Evolutionary conservation across 495 filamentous ascomycete genomes (phyloP).

Genomic region (Penicillium turbatum): DNA sequence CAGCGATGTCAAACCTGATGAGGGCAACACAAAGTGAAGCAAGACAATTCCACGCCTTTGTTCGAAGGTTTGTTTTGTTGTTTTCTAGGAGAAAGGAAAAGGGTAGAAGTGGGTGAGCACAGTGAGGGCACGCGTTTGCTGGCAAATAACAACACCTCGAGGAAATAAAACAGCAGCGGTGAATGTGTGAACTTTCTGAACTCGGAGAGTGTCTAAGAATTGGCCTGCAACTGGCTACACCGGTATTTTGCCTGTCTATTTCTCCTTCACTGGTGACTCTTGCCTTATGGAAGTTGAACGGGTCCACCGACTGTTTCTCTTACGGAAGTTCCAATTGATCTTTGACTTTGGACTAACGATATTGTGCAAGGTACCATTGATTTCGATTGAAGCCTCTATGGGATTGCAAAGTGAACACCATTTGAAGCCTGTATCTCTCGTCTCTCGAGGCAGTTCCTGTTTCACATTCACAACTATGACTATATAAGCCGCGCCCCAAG

Average conservation of each 20-base stretch:
- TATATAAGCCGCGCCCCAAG: conserved; percentile 27
- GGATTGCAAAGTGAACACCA: not conserved
- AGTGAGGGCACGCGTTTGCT: conserved; percentile 10
- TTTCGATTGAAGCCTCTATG: conserved; percentile 12
- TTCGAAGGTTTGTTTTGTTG: conserved; percentile 8
- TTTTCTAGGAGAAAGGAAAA: too few relatives aligned
- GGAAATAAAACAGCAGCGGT: conserved; percentile 7
- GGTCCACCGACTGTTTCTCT: conserved; percentile 21
- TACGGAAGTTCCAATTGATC: conserved; percentile 10
- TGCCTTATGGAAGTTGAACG: conserved; percentile 20
- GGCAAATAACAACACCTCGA: conserved; percentile 2
- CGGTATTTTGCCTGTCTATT: not conserved
- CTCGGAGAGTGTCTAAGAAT: conserved; percentile 4
- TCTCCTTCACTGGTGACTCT: not conserved
- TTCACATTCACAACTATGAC: conserved; percentile 32
- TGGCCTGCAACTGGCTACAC: conserved; percentile 5
- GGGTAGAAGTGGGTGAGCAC: not conserved
- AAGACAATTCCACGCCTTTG: conserved; percentile 18
- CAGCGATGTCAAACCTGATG: conserved; percentile 6
- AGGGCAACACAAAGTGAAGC: conserved; percentile 10
- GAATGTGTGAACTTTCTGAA: not conserved
- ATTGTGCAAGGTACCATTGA: conserved; percentile 16
- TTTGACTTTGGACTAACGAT: conserved; percentile 25
- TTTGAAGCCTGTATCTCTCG: conserved; percentile 17
- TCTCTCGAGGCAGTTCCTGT: conserved; percentile 37